Percentiles rank a stretch among this genome's conserved stretches.
These are phyloP conservation scores for Paramecium octaurelia DNA, from an alignment of 73 alveolate species.

Conservation along the genomic window DNA sequence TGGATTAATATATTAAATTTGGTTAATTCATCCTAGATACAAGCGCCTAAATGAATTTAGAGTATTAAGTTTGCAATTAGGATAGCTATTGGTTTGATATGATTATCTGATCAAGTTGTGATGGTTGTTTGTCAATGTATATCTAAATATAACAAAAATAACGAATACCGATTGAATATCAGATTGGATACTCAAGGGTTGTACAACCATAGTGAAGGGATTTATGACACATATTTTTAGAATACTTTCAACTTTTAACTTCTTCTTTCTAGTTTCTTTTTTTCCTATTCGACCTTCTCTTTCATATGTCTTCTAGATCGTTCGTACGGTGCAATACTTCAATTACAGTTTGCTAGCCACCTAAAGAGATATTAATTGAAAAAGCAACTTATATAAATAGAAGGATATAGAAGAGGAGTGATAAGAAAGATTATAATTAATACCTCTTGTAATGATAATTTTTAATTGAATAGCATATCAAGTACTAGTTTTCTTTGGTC, in stretches of 20 bases:
- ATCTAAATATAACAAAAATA: neutral
- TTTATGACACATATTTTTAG: neutral
- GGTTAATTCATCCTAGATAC: neutral
- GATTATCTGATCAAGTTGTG: neutral
- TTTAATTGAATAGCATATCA: neutral
- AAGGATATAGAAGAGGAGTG: neutral
- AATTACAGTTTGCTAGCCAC: neutral
- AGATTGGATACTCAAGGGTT: neutral
- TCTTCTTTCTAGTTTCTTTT: slow-evolving; percentile 27
- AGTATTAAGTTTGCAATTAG: neutral
- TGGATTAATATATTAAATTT: neutral
- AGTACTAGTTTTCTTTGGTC: neutral
- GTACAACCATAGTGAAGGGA: neutral
- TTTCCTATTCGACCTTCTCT: slow-evolving; percentile 38
- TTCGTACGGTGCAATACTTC: slow-evolving; percentile 21
- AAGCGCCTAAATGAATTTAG: neutral
- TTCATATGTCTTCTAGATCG: neutral
- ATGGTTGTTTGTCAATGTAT: neutral
- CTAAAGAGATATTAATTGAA: neutral
- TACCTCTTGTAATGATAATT: neutral
- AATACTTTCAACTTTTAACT: neutral
- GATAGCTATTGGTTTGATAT: neutral
- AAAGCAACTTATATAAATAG: neutral
- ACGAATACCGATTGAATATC: neutral
- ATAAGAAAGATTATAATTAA: neutral